Base-by-base conservation (phyloP, 73 alveolate genomes). In the Halteria grandinella region DNA sequence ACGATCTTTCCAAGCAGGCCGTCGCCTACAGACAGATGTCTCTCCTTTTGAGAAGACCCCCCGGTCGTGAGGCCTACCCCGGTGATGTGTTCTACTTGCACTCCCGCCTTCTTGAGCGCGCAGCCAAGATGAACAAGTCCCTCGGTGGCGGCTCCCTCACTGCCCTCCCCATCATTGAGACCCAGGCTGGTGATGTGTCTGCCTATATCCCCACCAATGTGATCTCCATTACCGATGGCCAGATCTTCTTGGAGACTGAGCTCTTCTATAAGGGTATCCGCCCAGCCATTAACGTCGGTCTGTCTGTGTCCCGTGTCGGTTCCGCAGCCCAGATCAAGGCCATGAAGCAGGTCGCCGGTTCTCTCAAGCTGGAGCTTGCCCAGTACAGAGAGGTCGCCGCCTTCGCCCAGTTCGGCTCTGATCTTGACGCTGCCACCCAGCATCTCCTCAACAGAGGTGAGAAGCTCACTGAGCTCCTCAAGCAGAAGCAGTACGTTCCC, bases 241-340 rank as follows among this genome's bases (percentile, higher is more conserved):
- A 94, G 91, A 96, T 96, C 85, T 96, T 90, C 95, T 70, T 95
- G 91, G 98, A 96, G 75, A 83, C 99, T 21, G 98, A 94, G 88
- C 94, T 94, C 23, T 96, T 96, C 95, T 94, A 80, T 90, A 93
- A 93, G 91, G 98, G 98, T 69, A 94, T 95, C 86, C 89, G 99
- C 69, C 99, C 99, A 37, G 99, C 98, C 79, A 89, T 96, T 73
- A 94, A 92, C 75, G 99, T 96, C 89, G 99, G 99, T 76, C 92
- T 96, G 28, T 96, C 99, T 55, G 99, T 96, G 89, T 70, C 95
- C 44, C 89, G 98, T 79, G 99, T 95, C 92, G 98, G 99, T 41
- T 83, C 97, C 27, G 99, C 98, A 27, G 98, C 99, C 74, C 94
- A 93, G 81, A 89, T 93, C 84, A 95, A 93, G 90, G 98, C 98